Evolutionary conservation across 75 land plant species (phyloP).

Genomic region (Sequoiadendron giganteum): DNA sequence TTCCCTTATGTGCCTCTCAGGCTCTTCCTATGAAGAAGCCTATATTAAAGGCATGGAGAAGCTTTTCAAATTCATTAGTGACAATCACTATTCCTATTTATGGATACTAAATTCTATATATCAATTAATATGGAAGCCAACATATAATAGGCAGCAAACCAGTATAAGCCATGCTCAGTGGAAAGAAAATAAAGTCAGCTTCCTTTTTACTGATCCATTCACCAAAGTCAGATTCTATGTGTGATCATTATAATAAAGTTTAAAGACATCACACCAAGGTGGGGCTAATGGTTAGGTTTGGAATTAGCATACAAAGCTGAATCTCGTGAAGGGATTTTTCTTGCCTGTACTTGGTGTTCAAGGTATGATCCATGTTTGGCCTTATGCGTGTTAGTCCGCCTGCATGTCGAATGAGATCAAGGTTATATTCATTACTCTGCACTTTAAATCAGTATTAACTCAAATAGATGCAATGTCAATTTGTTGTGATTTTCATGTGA

Average conservation of each 20-base stretch:
- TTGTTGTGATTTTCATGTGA: too few species aligned
- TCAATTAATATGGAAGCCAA: not conserved
- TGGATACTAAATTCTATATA: not conserved
- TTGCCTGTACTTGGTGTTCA: not conserved
- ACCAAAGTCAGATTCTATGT: not conserved
- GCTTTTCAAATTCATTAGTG: not conserved
- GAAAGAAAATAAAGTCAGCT: not conserved
- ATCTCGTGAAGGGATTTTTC: too few species aligned
- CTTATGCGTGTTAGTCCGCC: not conserved
- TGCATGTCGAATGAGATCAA: not conserved
- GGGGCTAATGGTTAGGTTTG: not conserved
- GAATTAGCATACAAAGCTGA: not conserved
- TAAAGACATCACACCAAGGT: not conserved
- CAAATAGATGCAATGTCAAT: not conserved
- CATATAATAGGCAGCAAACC: not conserved
- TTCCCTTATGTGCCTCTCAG: not conserved
- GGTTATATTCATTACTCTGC: not conserved
- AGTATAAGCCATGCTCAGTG: not conserved
- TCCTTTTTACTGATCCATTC: not conserved
- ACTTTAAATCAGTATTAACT: not conserved
- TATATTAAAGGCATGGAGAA: not conserved
- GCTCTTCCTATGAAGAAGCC: not conserved
- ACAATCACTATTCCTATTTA: not conserved
- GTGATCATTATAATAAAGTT: too few species aligned
- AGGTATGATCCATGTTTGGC: too few species aligned